phyloP scores from a whole-genome alignment of 306 rosid genomes.

The Leucaena leucocephala region DNA sequence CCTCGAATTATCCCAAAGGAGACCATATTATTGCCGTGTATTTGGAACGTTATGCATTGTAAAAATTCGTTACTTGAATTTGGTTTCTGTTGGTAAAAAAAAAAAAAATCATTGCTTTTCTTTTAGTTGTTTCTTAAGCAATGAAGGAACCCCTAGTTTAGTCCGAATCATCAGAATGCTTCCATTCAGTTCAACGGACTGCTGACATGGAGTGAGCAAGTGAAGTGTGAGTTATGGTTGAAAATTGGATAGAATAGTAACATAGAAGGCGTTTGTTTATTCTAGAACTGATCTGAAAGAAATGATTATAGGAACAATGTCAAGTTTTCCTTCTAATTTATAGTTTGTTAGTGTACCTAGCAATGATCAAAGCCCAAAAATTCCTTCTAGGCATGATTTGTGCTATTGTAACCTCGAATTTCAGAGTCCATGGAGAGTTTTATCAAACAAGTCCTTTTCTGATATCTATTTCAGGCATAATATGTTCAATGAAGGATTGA shows the following conservation, averaged over 20 bases:
- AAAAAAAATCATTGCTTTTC: too few relatives aligned
- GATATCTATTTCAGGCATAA: slow-evolving; percentile 56
- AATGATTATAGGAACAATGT: neutral
- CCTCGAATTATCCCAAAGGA: neutral
- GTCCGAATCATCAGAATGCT: neutral
- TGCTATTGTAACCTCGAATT: neutral
- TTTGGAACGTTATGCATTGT: neutral
- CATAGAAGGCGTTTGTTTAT: neutral
- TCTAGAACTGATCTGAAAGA: neutral
- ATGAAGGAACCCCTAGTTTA: neutral
- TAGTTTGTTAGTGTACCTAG: neutral
- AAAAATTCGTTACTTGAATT: neutral
- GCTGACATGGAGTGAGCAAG: neutral
- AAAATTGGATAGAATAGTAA: neutral
- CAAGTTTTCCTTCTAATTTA: neutral
- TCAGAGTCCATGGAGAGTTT: neutral
- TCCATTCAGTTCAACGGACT: neutral
- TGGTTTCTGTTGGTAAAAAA: neutral
- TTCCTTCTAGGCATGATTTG: neutral
- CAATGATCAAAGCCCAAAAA: neutral
- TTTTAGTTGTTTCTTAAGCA: neutral
- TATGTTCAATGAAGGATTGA: slow-evolving; percentile 78
- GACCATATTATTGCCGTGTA: neutral
- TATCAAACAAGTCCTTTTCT: neutral
- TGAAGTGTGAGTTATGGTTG: neutral